Evolutionary conservation across 306 rosid species (phyloP).

Genomic region (Cicer judaicum): DNA sequence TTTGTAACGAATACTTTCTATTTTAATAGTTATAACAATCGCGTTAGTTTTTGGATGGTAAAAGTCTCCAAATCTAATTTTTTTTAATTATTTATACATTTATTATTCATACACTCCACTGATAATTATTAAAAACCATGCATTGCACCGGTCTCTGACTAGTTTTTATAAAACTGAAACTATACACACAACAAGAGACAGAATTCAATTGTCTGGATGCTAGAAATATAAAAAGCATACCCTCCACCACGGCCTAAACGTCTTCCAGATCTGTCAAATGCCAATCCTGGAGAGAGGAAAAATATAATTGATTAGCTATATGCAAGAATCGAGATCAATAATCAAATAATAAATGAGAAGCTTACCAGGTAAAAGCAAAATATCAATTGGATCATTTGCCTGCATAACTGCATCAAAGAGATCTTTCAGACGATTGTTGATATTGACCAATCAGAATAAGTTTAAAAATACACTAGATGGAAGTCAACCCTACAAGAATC

Average conservation of each 20-base stretch:
- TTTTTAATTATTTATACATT: too few species aligned
- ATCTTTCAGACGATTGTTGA: constrained; percentile 44
- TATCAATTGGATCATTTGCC: constrained; percentile 88
- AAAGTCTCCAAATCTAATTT: background rate
- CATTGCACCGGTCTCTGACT: background rate
- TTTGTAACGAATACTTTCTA: too few species aligned
- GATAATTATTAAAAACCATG: background rate
- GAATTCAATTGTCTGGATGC: constrained; percentile 28
- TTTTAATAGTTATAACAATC: too few species aligned
- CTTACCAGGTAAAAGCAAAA: constrained; percentile 89
- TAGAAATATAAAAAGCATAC: constrained; percentile 52
- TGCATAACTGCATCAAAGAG: constrained; percentile 81
- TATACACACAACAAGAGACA: background rate
- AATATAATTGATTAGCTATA: constrained; percentile 27
- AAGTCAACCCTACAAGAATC: constrained; percentile 44
- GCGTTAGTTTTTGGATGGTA: background rate
- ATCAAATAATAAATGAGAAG: constrained; percentile 33
- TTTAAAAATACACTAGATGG: constrained; percentile 41
- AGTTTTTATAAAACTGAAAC: constrained; percentile 4
- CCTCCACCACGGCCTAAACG: constrained; percentile 99
- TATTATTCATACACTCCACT: background rate
- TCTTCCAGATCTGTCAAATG: constrained; percentile 89
- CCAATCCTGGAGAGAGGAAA: constrained; percentile 70
- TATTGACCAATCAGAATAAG: constrained; percentile 47
- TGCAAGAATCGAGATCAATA: constrained; percentile 26